Conservation (phyloP, 2,329 filamentous ascomycete genomes). For the Scedosporium dehoogii region DNA sequence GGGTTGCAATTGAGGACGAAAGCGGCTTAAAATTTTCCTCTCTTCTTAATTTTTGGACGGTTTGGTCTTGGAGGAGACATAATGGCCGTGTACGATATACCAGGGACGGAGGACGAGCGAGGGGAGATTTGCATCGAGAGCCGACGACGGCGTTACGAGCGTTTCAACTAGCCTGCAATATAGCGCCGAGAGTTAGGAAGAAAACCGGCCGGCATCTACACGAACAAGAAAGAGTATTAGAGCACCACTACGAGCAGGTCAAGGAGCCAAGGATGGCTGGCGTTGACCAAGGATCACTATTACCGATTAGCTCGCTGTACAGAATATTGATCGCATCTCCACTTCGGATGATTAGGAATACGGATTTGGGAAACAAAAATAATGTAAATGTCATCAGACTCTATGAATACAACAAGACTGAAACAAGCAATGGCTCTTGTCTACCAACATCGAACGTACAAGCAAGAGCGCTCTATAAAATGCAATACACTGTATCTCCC, state of each 20-base stretch:
- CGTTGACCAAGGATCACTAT: too few species aligned
- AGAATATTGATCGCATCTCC: background rate
- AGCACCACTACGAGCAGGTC: too few species aligned
- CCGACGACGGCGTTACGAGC: too few species aligned
- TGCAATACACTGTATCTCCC: background rate
- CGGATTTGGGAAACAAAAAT: background rate
- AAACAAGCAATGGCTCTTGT: slow-evolving; percentile 3
- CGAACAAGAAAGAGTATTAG: too few species aligned
- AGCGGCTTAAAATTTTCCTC: slow-evolving; percentile 26
- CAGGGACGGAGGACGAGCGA: too few species aligned
- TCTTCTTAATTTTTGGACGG: background rate
- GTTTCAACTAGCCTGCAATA: too few species aligned
- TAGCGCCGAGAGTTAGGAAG: too few species aligned
- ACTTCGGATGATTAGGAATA: background rate
- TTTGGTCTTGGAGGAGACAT: background rate
- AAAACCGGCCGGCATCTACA: too few species aligned
- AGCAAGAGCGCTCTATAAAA: background rate
- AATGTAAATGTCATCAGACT: background rate
- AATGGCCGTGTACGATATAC: background rate
- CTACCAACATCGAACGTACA: background rate
- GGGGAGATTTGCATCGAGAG: too few species aligned
- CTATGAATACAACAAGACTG: slow-evolving; percentile 6
- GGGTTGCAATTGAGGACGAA: slow-evolving; percentile 71
- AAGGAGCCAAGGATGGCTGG: too few species aligned
- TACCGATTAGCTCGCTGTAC: background rate